Conservation (phyloP, 1,284 basidiomycete genomes). For the Stygiomarasmius scandens region DNA sequence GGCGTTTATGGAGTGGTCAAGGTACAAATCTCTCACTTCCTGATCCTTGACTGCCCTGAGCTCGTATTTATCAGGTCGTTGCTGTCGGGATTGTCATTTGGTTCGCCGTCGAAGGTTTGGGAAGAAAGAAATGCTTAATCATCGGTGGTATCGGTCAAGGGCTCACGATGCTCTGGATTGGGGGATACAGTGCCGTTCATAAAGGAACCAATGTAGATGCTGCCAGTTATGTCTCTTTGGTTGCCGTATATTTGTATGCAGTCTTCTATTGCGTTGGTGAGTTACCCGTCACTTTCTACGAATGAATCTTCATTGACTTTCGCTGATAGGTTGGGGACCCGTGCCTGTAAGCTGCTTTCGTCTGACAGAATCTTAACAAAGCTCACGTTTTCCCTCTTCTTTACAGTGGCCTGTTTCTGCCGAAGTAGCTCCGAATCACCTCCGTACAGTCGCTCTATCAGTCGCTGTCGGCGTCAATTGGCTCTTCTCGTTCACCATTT, state of each 20-base stretch:
- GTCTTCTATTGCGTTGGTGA: slow-evolving; percentile 45
- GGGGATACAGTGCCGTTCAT: slow-evolving; percentile 45
- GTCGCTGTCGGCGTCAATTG: slow-evolving; percentile 48
- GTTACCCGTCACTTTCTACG: background rate
- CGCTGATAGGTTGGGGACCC: slow-evolving; percentile 33
- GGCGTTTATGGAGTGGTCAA: slow-evolving; percentile 67
- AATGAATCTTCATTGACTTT: background rate
- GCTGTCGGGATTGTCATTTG: slow-evolving; percentile 40
- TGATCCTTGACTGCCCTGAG: background rate
- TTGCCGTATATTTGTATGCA: slow-evolving; percentile 52
- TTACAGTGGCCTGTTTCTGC: slow-evolving; percentile 48
- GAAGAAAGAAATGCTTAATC: slow-evolving; percentile 49
- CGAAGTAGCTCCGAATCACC: slow-evolving; percentile 53
- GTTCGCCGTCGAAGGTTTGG: slow-evolving; percentile 47
- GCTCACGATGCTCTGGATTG: slow-evolving; percentile 54
- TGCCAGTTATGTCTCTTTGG: slow-evolving; percentile 50
- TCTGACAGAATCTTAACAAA: background rate
- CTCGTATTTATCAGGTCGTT: slow-evolving; percentile 32
- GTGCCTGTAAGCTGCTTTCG: slow-evolving; percentile 21
- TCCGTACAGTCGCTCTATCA: slow-evolving; percentile 45
- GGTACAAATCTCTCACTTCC: slow-evolving; percentile 17
- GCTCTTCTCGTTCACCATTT: slow-evolving; percentile 51
- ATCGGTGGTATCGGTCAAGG: slow-evolving; percentile 48
- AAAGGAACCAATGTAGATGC: slow-evolving; percentile 35
- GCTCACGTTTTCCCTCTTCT: slow-evolving; percentile 3